These are phyloP conservation scores for Zygotorulaspora sp. DNA, from an alignment of 805 yeast species.

Conservation along the genomic window DNA sequence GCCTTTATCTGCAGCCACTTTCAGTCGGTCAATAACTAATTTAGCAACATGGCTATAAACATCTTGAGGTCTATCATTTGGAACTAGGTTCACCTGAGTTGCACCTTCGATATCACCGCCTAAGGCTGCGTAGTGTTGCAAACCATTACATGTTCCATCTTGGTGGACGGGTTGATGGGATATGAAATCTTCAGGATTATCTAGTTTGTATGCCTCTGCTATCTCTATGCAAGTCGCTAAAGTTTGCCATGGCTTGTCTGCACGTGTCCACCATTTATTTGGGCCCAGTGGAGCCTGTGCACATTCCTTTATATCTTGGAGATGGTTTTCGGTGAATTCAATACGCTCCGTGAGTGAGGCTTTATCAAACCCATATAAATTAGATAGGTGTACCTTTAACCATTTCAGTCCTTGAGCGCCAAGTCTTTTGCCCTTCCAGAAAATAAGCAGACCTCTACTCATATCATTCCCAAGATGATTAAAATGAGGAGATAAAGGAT, in stretches of 20 bases:
- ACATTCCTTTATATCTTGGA: conserved; percentile 50
- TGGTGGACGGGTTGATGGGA: conserved; percentile 79
- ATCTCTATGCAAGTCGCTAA: conserved; percentile 67
- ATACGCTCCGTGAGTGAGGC: conserved; percentile 62
- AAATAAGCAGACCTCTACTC: conserved; percentile 63
- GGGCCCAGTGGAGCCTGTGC: conserved; percentile 60
- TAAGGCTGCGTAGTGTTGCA: conserved; percentile 81
- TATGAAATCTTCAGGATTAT: conserved; percentile 59
- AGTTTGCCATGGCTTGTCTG: conserved; percentile 84
- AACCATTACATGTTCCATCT: conserved; percentile 84
- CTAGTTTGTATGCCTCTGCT: conserved; percentile 52
- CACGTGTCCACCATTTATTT: conserved; percentile 62
- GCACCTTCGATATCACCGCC: conserved; percentile 88
- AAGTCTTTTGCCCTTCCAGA: conserved; percentile 71
- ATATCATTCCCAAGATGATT: conserved; percentile 78
- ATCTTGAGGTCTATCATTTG: conserved; percentile 70
- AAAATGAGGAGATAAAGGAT: conserved; percentile 75
- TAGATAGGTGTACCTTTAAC: conserved; percentile 73
- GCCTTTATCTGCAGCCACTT: conserved; percentile 50
- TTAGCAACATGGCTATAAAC: conserved; percentile 69
- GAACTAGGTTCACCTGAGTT: conserved; percentile 66
- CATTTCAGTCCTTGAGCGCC: conserved; percentile 64
- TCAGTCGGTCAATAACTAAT: conserved; percentile 53
- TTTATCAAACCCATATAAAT: conserved; percentile 71
- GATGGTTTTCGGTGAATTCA: conserved; percentile 51